Conservation (phyloP, 805 yeast genomes). For the Starmerella sp. region DNA sequence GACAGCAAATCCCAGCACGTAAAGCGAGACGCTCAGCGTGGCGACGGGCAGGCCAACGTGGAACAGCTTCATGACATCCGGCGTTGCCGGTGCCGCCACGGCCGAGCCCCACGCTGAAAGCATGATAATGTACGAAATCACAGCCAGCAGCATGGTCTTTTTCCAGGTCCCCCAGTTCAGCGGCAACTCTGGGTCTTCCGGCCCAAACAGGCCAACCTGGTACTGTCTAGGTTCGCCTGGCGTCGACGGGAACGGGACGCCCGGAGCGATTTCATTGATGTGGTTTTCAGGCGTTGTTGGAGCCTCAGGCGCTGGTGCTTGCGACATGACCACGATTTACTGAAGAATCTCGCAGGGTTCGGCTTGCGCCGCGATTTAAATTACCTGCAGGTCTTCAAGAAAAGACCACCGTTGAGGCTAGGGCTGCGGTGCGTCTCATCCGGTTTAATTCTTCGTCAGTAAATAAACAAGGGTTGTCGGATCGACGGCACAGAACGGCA, state of each 20-base stretch:
- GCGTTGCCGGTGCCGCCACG: constrained; percentile 56
- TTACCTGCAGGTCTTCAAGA: neutral
- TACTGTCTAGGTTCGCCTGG: constrained; percentile 30
- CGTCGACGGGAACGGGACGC: constrained; percentile 5
- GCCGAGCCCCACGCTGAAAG: constrained; percentile 69
- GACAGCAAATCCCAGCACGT: constrained; percentile 84
- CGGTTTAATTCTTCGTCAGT: neutral
- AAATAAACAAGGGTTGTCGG: neutral
- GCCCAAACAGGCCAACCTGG: constrained; percentile 65
- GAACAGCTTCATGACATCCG: constrained; percentile 39
- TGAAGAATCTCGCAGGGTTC: no score
- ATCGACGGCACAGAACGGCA: neutral
- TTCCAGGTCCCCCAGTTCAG: constrained; percentile 54
- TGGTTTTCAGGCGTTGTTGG: no score
- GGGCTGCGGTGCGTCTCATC: neutral
- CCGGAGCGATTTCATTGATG: neutral
- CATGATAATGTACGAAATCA: constrained; percentile 42
- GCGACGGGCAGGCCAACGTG: constrained; percentile 59
- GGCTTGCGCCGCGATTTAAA: neutral
- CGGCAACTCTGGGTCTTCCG: constrained; percentile 69
- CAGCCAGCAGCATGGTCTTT: constrained; percentile 37
- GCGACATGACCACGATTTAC: neutral
- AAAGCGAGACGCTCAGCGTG: constrained; percentile 64
- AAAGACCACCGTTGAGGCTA: neutral
- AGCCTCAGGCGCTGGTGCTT: neutral